phyloP scores from a whole-genome alignment of 1,139 yeast genomes.

The Yamadazyma pseudoaaseri region DNA sequence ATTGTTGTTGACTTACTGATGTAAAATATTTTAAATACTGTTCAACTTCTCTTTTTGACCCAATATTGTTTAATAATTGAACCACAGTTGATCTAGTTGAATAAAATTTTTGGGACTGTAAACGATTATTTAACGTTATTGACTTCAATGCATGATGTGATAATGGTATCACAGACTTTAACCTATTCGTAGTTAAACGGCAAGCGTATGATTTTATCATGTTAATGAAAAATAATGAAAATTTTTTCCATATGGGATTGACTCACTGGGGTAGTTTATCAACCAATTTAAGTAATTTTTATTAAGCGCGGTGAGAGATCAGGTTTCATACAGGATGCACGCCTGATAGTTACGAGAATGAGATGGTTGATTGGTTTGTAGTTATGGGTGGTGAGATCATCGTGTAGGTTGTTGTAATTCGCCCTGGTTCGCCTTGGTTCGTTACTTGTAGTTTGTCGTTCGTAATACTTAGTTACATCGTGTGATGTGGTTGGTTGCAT shows the following conservation, averaged over 20 bases:
- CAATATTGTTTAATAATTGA: constrained; percentile 90
- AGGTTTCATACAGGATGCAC: too few species aligned
- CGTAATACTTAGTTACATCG: too few species aligned
- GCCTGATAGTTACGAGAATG: too few species aligned
- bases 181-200: not conserved
- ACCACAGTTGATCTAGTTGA: constrained; percentile 93
- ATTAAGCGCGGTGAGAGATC: constrained; percentile 47
- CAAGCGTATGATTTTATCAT: not conserved
- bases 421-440: too few species aligned
- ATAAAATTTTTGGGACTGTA: constrained; percentile 15
- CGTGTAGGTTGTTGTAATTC: too few species aligned
- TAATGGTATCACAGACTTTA: not conserved
- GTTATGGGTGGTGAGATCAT: too few species aligned
- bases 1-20: constrained; percentile 92
- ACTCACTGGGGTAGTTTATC: constrained; percentile 18
- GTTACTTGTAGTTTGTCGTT: too few species aligned
- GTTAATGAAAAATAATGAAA: too few species aligned
- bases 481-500: too few species aligned
- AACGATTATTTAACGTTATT: not conserved
- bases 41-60: constrained; percentile 96
- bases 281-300: constrained; percentile 33
- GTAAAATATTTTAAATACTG: constrained; percentile 96
- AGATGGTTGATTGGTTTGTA: too few species aligned
- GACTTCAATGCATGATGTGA: not conserved
- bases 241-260: too few species aligned